Percentiles rank a stretch among this genome's conserved stretches.
Evolutionary conservation across 805 yeast genomes (phyloP).

Genomic region (Myxozyma geophila): DNA sequence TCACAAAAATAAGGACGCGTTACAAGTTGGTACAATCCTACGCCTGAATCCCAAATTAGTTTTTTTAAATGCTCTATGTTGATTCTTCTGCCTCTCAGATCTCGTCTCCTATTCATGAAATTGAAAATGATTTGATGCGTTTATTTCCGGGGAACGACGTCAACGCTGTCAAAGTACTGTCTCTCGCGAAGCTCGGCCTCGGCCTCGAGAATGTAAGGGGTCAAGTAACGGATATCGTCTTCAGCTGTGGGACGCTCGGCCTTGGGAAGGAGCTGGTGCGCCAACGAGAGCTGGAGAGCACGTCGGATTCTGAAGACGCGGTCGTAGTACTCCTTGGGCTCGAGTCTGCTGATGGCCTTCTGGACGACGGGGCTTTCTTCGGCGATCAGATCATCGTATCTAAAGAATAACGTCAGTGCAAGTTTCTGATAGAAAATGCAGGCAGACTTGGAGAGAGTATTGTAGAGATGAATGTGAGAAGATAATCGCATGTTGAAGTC

Average conservation of each 20-base stretch:
- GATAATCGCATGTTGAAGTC: not conserved
- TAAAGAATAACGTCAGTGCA: constrained; percentile 31
- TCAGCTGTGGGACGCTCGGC: constrained; percentile 76
- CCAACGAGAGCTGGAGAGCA: constrained; percentile 84
- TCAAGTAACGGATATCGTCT: constrained; percentile 80
- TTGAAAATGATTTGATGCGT: not conserved
- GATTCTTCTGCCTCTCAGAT: not conserved
- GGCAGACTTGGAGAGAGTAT: not conserved
- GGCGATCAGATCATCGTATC: constrained; percentile 80
- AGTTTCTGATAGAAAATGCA: not conserved
- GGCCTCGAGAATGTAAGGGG: constrained; percentile 90
- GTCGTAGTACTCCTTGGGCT: constrained; percentile 80
- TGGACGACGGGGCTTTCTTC: constrained; percentile 89
- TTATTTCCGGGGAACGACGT: constrained; percentile 40
- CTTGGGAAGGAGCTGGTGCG: constrained; percentile 84
- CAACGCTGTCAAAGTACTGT: constrained; percentile 82
- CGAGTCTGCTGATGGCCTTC: constrained; percentile 86
- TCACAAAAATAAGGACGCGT: not conserved
- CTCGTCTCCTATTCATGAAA: not conserved
- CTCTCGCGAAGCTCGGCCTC: constrained; percentile 91
- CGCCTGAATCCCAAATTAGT: constrained; percentile 17
- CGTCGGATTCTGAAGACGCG: constrained; percentile 91
- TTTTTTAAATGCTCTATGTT: not conserved
- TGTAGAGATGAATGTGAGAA: not conserved
- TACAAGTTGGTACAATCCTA: not conserved